Percentiles rank a stretch among this genome's conserved stretches.
Conservation (phyloP, 805 yeast genomes). For the Ogataea nakhonphanomensis region DNA sequence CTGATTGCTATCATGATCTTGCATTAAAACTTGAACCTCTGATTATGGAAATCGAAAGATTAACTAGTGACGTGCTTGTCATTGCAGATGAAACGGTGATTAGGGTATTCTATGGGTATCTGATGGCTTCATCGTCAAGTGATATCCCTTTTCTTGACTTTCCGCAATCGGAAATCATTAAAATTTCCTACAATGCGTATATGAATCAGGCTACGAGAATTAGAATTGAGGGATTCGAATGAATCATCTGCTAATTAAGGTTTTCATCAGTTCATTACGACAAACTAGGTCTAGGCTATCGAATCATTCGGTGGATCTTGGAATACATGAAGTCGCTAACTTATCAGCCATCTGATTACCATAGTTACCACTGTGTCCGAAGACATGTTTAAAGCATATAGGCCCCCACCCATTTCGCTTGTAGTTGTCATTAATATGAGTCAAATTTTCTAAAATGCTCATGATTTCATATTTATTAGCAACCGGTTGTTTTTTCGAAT, state of each 20-base stretch:
- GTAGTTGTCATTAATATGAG: constrained; percentile 38
- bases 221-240: constrained; percentile 12
- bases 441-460: constrained; percentile 25
- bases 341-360: constrained; percentile 81
- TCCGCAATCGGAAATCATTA: constrained; percentile 79
- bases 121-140: constrained; percentile 85
- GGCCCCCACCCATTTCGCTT: constrained; percentile 32
- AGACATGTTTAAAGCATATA: constrained; percentile 56
- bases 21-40: constrained; percentile 94
- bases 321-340: constrained; percentile 56
- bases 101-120: constrained; percentile 86
- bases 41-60: constrained; percentile 88
- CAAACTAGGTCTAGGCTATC: too few species aligned
- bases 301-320: not conserved
- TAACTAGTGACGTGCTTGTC: constrained; percentile 80
- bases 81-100: constrained; percentile 92
- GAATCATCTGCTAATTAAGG: too few species aligned
- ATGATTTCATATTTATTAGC: constrained; percentile 42
- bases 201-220: constrained; percentile 63
- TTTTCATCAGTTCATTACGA: too few species aligned
- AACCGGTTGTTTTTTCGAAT: not conserved
- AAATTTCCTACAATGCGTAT: constrained; percentile 84
- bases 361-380: constrained; percentile 62
- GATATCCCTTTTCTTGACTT: constrained; percentile 82
- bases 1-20: constrained; percentile 93